These are phyloP conservation scores for Mucor circinelloides DNA, from an alignment of 371 early-diverging fungal genomes.

Conservation along the genomic window DNA sequence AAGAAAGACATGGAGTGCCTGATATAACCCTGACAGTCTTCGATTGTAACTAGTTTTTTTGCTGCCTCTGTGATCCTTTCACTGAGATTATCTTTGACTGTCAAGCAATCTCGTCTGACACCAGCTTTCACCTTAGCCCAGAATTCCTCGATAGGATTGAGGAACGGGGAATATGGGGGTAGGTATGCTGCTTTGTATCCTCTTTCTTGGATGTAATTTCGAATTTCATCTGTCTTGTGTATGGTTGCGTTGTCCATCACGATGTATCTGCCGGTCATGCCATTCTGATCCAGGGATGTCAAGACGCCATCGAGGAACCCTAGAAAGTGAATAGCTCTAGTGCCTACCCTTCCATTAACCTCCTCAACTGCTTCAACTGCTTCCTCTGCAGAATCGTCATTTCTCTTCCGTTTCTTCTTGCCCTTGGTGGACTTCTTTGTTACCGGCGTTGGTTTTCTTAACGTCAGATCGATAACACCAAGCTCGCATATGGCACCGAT, in stretches of 20 bases:
- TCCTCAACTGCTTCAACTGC: slow-evolving; percentile 6
- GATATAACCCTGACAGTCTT: slow-evolving; percentile 1
- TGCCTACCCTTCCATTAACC: slow-evolving; percentile 22
- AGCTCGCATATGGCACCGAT: too few relatives aligned
- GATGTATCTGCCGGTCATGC: slow-evolving; percentile 5
- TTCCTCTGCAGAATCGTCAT: not conserved
- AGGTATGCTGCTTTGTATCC: slow-evolving; percentile 3
- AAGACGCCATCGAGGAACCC: slow-evolving; percentile 12
- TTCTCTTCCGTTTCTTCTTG: too few relatives aligned
- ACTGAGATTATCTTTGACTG: slow-evolving; percentile 9
- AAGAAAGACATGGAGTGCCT: slow-evolving; percentile 8
- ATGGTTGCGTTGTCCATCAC: not conserved
- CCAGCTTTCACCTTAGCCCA: too few relatives aligned
- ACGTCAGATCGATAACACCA: too few relatives aligned
- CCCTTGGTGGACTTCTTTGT: too few relatives aligned
- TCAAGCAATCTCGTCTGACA: slow-evolving; percentile 9
- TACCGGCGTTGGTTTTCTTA: too few relatives aligned
- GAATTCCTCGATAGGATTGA: too few relatives aligned
- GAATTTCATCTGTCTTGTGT: not conserved
- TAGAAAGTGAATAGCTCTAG: slow-evolving; percentile 15
- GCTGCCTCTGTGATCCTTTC: slow-evolving; percentile 5
- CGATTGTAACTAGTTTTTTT: too few relatives aligned
- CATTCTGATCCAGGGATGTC: slow-evolving; percentile 13
- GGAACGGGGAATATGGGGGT: too few relatives aligned
- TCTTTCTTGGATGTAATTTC: slow-evolving; percentile 5